phyloP scores from a whole-genome alignment of 2,329 filamentous ascomycete species.

The Colletotrichum sp. region DNA sequence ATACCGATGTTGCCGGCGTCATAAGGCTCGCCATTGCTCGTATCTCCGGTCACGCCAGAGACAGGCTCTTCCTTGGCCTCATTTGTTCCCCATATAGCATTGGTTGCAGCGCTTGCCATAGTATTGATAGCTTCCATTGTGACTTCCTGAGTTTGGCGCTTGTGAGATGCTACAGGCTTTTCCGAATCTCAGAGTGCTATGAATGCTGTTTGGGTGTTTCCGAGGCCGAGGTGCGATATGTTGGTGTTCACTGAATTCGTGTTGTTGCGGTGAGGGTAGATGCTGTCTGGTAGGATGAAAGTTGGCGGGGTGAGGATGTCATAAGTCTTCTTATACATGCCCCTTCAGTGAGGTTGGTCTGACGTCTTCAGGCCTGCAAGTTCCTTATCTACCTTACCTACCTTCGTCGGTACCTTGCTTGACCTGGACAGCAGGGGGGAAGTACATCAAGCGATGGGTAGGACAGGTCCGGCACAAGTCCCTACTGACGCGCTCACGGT shows the following conservation, averaged over 20 bases:
- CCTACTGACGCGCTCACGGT: neutral
- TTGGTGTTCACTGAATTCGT: neutral
- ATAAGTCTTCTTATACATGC: neutral
- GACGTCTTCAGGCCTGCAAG: slow-evolving; percentile 4
- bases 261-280: neutral
- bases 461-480: neutral
- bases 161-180: neutral
- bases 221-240: neutral
- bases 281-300: neutral
- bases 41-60: slow-evolving; percentile 71
- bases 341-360: neutral
- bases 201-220: neutral
- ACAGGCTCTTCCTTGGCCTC: slow-evolving; percentile 64
- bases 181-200: neutral
- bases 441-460: neutral
- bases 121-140: slow-evolving; percentile 70
- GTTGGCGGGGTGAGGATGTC: neutral
- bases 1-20: slow-evolving; percentile 77
- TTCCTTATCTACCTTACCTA: neutral
- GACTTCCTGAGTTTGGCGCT: neutral
- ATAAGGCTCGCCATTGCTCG: slow-evolving; percentile 72
- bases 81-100: slow-evolving; percentile 48
- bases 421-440: neutral
- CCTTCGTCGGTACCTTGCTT: neutral
- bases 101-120: slow-evolving; percentile 46